These are phyloP conservation scores for Beauveria scarabaeidicola DNA, from an alignment of 2,329 filamentous ascomycete species.

Conservation along the genomic window DNA sequence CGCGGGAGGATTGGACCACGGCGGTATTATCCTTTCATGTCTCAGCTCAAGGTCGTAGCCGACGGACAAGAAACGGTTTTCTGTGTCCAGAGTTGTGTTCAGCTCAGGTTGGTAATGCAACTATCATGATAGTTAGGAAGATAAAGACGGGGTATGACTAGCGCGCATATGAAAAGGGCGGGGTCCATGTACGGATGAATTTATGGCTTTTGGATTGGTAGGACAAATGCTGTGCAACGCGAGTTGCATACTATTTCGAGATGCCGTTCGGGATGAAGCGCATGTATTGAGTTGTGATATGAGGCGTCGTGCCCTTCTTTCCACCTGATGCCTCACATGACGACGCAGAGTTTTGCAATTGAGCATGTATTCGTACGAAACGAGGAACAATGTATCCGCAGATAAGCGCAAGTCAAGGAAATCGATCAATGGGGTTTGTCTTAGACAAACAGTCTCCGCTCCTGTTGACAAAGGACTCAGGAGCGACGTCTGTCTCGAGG, in stretches of 20 bases:
- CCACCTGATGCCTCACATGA: background rate
- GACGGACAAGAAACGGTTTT: background rate
- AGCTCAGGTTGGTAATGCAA: background rate
- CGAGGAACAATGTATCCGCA: background rate
- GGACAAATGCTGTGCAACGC: background rate
- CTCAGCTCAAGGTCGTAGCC: background rate
- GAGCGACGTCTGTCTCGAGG: background rate
- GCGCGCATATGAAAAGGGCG: background rate
- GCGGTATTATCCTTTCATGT: background rate
- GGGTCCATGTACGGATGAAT: background rate
- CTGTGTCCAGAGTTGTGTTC: background rate
- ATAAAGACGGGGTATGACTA: background rate
- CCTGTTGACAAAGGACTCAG: background rate
- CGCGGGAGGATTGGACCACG: background rate
- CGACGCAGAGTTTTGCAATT: background rate
- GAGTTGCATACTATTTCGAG: background rate
- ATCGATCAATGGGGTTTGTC: background rate
- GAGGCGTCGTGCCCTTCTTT: background rate
- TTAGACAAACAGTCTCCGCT: slow-evolving; percentile 2
- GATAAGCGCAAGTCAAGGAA: background rate
- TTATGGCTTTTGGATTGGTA: background rate
- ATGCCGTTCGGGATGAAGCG: background rate
- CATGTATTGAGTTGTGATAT: background rate
- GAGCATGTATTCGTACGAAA: background rate
- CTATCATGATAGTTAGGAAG: background rate